Percentiles rank a stretch among this genome's conserved stretches.
Evolutionary conservation across 2,329 filamentous ascomycete species (phyloP).

Genomic region (Nannizziopsis arthrosporioides): DNA sequence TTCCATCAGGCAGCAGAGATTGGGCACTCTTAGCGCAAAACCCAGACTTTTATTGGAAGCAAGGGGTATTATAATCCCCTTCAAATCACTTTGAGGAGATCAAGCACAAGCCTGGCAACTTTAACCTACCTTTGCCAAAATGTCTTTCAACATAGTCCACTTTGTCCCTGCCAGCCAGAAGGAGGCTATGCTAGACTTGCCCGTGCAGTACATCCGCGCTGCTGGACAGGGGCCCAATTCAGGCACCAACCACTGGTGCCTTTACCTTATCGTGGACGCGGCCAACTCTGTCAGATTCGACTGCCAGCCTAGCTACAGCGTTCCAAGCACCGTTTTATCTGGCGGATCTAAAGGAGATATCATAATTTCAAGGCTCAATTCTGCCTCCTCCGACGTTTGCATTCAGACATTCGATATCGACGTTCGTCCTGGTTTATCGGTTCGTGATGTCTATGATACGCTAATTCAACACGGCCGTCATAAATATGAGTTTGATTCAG

Average conservation of each 20-base stretch:
- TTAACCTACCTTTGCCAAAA: too few relatives aligned
- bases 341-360: conserved; percentile 19
- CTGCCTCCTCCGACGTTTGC: not conserved
- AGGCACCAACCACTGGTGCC: conserved; percentile 6
- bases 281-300: conserved; percentile 19
- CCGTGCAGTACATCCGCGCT: not conserved
- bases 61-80: too few relatives aligned
- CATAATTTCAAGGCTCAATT: conserved; percentile 15
- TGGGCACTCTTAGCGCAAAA: too few relatives aligned
- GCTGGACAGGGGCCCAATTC: not conserved
- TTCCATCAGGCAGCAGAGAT: too few relatives aligned
- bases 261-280: not conserved
- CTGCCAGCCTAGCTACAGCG: conserved; percentile 16
- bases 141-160: too few relatives aligned
- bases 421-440: conserved; percentile 6
- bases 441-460: conserved; percentile 10
- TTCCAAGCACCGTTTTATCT: conserved; percentile 15
- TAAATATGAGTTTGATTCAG: conserved; percentile 19
- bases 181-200: not conserved
- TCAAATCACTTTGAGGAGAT: too few relatives aligned
- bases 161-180: conserved; percentile 7
- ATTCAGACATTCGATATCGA: conserved; percentile 11
- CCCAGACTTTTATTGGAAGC: too few relatives aligned
- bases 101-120: too few relatives aligned
- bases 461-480: conserved; percentile 15